Evolutionary conservation across 1,284 basidiomycete genomes (phyloP).

Genomic region (Afroboletus lepidellus): DNA sequence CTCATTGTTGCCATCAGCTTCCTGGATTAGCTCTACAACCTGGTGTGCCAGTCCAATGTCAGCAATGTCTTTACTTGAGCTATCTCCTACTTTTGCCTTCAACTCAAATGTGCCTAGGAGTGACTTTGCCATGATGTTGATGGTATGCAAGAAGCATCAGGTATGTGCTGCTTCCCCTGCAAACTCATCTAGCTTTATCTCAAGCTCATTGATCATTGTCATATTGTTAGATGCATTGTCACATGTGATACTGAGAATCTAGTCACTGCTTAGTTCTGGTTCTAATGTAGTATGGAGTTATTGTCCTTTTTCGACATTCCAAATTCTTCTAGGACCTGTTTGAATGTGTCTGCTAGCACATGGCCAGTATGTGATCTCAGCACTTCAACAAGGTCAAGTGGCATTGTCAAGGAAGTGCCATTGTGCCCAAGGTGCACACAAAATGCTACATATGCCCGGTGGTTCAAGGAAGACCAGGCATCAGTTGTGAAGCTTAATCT

Average conservation of each 20-base stretch:
- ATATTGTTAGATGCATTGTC: constrained; percentile 1
- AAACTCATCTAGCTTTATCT: not conserved
- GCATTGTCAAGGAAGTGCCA: too few species aligned
- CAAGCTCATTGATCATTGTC: not conserved
- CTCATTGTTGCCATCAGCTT: too few species aligned
- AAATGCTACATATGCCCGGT: too few species aligned
- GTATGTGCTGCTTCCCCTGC: not conserved
- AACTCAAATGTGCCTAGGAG: not conserved
- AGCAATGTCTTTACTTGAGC: not conserved
- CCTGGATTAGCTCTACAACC: not conserved
- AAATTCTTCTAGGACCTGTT: not conserved
- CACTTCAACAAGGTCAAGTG: too few species aligned
- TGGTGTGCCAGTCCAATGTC: not conserved
- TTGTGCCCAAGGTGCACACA: too few species aligned
- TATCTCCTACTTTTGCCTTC: not conserved
- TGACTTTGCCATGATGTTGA: not conserved
- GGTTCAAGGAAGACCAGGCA: too few species aligned
- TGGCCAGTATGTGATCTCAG: not conserved
- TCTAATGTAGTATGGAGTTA: not conserved
- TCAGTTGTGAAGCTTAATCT: too few species aligned
- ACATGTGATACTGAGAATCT: constrained; percentile 3
- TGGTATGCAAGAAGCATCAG: not conserved
- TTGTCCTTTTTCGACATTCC: not conserved
- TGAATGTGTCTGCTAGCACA: not conserved
- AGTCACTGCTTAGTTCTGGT: not conserved